Evolutionary conservation across 805 yeast species (phyloP).

Genomic region (Zygotorulaspora sp.): DNA sequence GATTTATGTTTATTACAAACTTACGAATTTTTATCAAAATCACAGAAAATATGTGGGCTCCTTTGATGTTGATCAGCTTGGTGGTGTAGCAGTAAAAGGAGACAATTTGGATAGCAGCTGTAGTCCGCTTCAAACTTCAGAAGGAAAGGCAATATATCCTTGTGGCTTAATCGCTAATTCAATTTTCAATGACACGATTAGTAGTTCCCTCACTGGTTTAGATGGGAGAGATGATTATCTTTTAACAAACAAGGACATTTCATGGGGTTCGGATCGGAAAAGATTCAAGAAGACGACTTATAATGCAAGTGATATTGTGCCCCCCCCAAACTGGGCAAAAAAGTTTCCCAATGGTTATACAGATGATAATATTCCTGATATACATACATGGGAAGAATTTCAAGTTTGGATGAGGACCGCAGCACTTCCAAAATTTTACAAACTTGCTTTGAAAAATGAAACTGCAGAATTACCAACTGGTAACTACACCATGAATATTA

Average conservation of each 20-base stretch:
- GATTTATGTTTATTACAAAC: slow-evolving; percentile 70
- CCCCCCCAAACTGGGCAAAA: slow-evolving; percentile 81
- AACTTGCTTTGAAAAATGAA: slow-evolving; percentile 72
- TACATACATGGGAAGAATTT: slow-evolving; percentile 60
- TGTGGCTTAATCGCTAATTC: slow-evolving; percentile 84
- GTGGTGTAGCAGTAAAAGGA: slow-evolving; percentile 62
- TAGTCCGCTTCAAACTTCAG: slow-evolving; percentile 35
- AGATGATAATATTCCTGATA: slow-evolving; percentile 61
- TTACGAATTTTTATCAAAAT: slow-evolving; percentile 90
- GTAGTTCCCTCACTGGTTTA: slow-evolving; percentile 41
- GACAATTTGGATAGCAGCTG: slow-evolving; percentile 45
- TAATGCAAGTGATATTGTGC: slow-evolving; percentile 55
- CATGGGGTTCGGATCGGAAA: slow-evolving; percentile 67
- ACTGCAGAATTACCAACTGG: slow-evolving; percentile 55
- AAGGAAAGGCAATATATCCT: slow-evolving; percentile 53
- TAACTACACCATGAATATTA: slow-evolving; percentile 62
- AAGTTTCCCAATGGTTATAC: slow-evolving; percentile 71
- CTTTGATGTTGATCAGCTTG: slow-evolving; percentile 72
- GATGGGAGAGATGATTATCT: slow-evolving; percentile 35
- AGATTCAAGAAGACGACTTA: slow-evolving; percentile 63
- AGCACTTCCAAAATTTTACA: slow-evolving; percentile 83
- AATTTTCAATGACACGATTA: slow-evolving; percentile 69
- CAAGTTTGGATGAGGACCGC: slow-evolving; percentile 94
- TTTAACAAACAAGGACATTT: slow-evolving; percentile 53
- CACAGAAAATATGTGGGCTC: slow-evolving; percentile 91